Evolutionary conservation across 352 stramenopile species (phyloP).

Genomic region (Plasmopara viticola): DNA sequence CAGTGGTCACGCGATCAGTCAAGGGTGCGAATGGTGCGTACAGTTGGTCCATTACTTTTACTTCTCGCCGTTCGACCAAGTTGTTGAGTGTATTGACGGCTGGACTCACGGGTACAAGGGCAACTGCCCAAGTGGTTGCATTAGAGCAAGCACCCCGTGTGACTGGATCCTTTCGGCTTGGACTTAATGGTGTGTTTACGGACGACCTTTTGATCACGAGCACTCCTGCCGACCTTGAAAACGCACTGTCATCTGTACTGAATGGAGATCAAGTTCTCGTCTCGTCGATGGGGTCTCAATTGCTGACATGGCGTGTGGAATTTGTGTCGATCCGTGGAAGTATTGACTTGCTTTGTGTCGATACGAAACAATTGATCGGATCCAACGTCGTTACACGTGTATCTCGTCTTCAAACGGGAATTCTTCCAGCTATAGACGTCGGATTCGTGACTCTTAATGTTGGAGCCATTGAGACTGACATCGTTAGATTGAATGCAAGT

Average conservation of each 20-base stretch:
- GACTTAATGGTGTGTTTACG: neutral
- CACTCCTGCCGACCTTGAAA: neutral
- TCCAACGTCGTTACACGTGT: neutral
- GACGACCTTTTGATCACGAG: neutral
- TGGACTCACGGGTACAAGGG: neutral
- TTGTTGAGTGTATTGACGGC: conserved; percentile 1
- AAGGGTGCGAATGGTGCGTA: neutral
- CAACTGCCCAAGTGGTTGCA: neutral
- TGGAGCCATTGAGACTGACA: neutral
- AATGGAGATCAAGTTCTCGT: neutral
- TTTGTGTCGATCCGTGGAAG: neutral
- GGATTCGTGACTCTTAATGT: neutral
- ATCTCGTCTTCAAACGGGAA: conserved; percentile 1
- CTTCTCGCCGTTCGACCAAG: neutral
- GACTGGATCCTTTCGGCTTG: neutral
- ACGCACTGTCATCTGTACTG: neutral
- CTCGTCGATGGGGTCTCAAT: neutral
- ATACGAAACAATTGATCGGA: neutral
- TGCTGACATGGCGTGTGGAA: neutral
- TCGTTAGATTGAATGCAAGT: neutral
- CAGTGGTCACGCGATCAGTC: neutral
- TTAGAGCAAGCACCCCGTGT: neutral
- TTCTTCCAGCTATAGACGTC: neutral
- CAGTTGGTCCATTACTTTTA: conserved; percentile 2
- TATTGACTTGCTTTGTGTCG: neutral